Evolutionary conservation across 805 yeast genomes (phyloP).

Genomic region (Wickerhamiella siamensis): DNA sequence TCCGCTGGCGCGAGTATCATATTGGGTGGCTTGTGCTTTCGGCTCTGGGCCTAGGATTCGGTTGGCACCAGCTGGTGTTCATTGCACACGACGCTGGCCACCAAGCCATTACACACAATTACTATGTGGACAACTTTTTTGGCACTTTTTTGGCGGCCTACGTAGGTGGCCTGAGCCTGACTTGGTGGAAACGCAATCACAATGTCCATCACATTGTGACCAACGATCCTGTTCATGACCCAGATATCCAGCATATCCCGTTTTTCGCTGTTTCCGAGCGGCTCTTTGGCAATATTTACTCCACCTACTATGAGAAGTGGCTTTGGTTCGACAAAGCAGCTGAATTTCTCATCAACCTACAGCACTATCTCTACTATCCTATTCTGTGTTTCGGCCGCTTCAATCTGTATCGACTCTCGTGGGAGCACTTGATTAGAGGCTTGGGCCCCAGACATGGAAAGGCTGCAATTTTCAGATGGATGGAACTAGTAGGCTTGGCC

Average conservation of each 20-base stretch:
- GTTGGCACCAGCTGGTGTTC: conserved; percentile 84
- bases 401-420: conserved; percentile 66
- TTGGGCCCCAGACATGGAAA: conserved; percentile 68
- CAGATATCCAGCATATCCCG: conserved; percentile 86
- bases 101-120: conserved; percentile 66
- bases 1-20: conserved; percentile 19
- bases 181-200: conserved; percentile 93
- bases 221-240: conserved; percentile 90
- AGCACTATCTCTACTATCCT: conserved; percentile 61
- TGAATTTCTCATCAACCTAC: conserved; percentile 42
- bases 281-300: conserved; percentile 52
- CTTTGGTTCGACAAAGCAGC: conserved; percentile 60
- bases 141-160: conserved; percentile 64
- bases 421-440: conserved; percentile 63
- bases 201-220: conserved; percentile 85
- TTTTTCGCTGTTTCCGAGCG: conserved; percentile 74
- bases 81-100: conserved; percentile 89
- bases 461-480: conserved; percentile 77
- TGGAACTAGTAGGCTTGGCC: conserved; percentile 53
- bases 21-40: conserved; percentile 33
- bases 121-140: conserved; percentile 56
- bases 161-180: conserved; percentile 76
- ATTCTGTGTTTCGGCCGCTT: conserved; percentile 72
- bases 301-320: conserved; percentile 61
- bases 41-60: conserved; percentile 54